Base-by-base conservation (phyloP, 2,329 filamentous ascomycete species). In the Triangularia setosa region DNA sequence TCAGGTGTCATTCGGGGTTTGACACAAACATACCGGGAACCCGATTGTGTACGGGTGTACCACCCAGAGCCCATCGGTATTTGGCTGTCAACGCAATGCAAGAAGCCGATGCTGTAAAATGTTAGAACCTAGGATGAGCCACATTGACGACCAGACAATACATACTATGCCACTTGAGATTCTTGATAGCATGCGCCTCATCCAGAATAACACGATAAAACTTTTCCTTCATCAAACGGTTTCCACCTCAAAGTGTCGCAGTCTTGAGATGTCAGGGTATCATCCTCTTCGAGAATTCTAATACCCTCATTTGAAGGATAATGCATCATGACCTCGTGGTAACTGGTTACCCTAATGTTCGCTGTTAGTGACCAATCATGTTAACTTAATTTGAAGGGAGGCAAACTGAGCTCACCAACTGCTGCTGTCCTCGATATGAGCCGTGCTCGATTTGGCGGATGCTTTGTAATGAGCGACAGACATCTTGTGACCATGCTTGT, bases 121-220 rank as follows among this genome's bases (percentile, higher is more conserved):
- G 55, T 30, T 61, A 58, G 7, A 8, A 70, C 74, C 62, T n/a
- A 40, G 35, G 9, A n/a, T n/a, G 12, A n/a, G 9, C 4, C 27
- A 28, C 8, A 4, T 8, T 4, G 35, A 40, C 2, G 3, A 4
- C 7, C 4, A 4, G 16, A 40, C 14, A n/a, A 40, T 8, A 40
- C 35, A 7, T 9, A 78, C 77, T 73, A 8, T 67, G 61, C 0
- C 74, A 72, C 0, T 63, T 63, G 5, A 78, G 73, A 28, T 85
- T 87, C 65, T 86, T 87, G 65, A 88, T 85, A 0, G 69, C 69
- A 58, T 87, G 84, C 0, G 80, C 84, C 68, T 88, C 85, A 55
- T 88, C 85, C 0, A 87, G 73, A 1, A 87, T 78, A 3, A 88
- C 65, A 1, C 86, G 75, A 48, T 83, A 79, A 75, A 80, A 86